Evolutionary conservation across 129 eudicot genomes (phyloP), one percentile per base, ranked within the genome.

Genomic region (Tanacetum coccineum): DNA sequence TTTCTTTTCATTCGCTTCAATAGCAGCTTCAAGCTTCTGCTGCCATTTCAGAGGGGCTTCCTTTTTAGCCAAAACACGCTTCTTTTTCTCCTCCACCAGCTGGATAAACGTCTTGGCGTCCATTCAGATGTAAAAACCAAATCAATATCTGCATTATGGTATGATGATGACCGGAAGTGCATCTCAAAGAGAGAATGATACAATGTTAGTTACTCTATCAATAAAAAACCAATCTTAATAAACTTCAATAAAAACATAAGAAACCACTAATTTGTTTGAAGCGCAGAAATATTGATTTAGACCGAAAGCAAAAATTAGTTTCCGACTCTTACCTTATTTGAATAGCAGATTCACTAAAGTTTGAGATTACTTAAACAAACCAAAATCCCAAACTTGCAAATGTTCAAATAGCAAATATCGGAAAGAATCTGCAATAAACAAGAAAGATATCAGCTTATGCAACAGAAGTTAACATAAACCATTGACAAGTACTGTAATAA

Each of bases 11-110:
- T 82, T 86, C 75, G 96, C 96, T 84, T 93, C 98, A 14, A 89
- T 85, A 14, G 98, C 91, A 30, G 98, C 98, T 89, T 93, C 98
- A 40, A 93, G 91, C 64, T 86, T 93, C 72, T 93, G 98, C 75
- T 93, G 89, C 98, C 98, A 93, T 85, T 86, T 88, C 82, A 93
- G 56, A 46, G 91, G 98, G 64, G 96, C 98, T 82, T 93, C 96
- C 78, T 86, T 86, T 81, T 80, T 86, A 46, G 83, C 95, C 70
- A 88, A 58, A 55, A 81, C 78, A 36, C 89, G 77, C 90, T 84
- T 84, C 87, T 93, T 93, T 67, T 89, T 93, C 86, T 93, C 98
- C 82, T 93, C 98, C 45, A 93, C 95, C 86, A 93, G n/a, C 83
- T 88, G 98, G 68, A 93, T 80, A 70, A 93, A 93, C 70, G 84